These are phyloP conservation scores for Cryptococcus sp. DNA, from an alignment of 1,284 basidiomycete genomes.

Conservation along the genomic window DNA sequence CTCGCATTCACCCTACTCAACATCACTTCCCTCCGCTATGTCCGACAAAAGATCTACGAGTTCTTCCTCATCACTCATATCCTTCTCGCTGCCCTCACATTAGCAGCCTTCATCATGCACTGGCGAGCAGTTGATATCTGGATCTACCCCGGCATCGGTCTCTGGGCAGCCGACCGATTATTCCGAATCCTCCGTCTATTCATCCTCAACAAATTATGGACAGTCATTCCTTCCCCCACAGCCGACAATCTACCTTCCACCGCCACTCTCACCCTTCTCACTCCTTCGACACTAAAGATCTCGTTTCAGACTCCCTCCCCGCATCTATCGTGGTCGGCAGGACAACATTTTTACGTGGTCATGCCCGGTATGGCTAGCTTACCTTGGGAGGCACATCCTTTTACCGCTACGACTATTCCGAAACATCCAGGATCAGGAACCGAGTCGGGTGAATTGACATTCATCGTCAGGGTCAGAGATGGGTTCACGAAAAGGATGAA, in stretches of 20 bases:
- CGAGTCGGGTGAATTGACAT: conserved; percentile 20
- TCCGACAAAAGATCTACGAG: conserved; percentile 52
- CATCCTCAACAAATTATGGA: conserved; percentile 53
- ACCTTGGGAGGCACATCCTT: conserved; percentile 44
- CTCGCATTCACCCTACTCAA: conserved; percentile 49
- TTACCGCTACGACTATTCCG: conserved; percentile 34
- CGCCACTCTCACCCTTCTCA: conserved; percentile 42
- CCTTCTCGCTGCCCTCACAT: conserved; percentile 36
- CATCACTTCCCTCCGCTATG: conserved; percentile 47
- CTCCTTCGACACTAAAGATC: conserved; percentile 24
- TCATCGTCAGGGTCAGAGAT: conserved; percentile 30
- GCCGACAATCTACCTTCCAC: conserved; percentile 28
- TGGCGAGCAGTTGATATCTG: conserved; percentile 24
- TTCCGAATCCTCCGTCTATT: conserved; percentile 55
- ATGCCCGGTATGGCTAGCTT: conserved; percentile 34
- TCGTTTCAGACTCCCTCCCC: conserved; percentile 17
- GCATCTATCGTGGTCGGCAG: conserved; percentile 30
- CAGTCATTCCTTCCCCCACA: conserved; percentile 29
- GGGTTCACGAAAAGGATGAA: conserved; percentile 35
- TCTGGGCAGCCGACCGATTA: conserved; percentile 63
- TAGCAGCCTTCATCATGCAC: conserved; percentile 30
- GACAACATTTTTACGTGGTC: conserved; percentile 40
- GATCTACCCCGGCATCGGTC: conserved; percentile 53
- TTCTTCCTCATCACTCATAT: conserved; percentile 54
- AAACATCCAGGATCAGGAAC: conserved; percentile 15